Conservation (phyloP, 1,284 basidiomycete species). For the Papiliotrema nemorosa region DNA sequence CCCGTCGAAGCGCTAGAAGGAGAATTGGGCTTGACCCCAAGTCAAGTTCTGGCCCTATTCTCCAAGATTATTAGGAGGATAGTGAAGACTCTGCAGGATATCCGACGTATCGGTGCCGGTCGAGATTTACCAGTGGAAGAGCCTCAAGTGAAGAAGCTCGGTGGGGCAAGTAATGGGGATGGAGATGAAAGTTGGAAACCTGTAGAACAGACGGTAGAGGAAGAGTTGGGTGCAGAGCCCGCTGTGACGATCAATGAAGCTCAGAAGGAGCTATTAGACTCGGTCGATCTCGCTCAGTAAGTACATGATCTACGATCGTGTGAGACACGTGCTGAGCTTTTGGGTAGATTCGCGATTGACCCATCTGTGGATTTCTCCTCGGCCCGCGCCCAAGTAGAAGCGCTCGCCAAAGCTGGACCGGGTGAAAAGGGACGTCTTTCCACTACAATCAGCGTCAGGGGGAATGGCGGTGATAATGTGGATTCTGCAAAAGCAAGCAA, state of each 20-base stretch:
- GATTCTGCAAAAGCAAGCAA: constrained; percentile 58
- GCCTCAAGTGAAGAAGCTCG: constrained; percentile 16
- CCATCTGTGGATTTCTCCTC: constrained; percentile 67
- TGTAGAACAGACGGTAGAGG: constrained; percentile 54
- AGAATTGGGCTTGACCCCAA: constrained; percentile 78
- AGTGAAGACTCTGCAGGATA: constrained; percentile 69
- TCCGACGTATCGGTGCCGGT: constrained; percentile 74
- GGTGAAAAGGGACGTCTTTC: constrained; percentile 53
- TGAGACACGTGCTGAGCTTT: neutral
- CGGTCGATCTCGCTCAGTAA: constrained; percentile 79
- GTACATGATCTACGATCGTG: constrained; percentile 37
- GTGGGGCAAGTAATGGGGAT: constrained; percentile 8
- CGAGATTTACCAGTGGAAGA: constrained; percentile 54
- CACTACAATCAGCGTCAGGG: constrained; percentile 72
- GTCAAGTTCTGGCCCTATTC: constrained; percentile 86
- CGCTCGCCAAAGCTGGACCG: constrained; percentile 49
- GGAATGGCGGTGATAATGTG: constrained; percentile 55
- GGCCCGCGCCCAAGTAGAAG: constrained; percentile 67
- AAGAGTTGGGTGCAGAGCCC: constrained; percentile 67
- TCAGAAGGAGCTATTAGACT: constrained; percentile 78
- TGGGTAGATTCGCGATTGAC: constrained; percentile 70
- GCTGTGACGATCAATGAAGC: constrained; percentile 47
- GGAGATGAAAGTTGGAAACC: constrained; percentile 52
- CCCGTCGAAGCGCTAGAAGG: constrained; percentile 83
- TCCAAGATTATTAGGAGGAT: constrained; percentile 87